A percentile compares a stretch with the other conserved stretches of the same genome.
Conservation (phyloP, 495 filamentous ascomycete genomes). For the Daldinia caldariorum region DNA sequence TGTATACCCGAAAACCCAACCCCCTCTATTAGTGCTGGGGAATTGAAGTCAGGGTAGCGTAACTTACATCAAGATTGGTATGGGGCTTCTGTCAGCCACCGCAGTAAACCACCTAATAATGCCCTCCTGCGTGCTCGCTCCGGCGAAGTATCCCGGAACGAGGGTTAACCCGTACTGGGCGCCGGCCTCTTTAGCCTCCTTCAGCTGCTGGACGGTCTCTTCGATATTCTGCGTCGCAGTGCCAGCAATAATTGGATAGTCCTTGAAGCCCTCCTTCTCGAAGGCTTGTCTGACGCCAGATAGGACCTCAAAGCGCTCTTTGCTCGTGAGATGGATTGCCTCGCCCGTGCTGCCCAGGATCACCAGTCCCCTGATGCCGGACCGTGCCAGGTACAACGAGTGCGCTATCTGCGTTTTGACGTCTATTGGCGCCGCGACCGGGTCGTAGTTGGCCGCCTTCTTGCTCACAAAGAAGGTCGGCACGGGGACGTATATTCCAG, state of each 20-base stretch:
- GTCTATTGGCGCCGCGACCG: constrained; percentile 54
- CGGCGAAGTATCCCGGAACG: constrained; percentile 67
- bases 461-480: constrained; percentile 56
- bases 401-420: constrained; percentile 65
- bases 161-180: constrained; percentile 71
- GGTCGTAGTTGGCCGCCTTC: constrained; percentile 39
- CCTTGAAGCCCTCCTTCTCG: constrained; percentile 63
- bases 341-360: constrained; percentile 76
- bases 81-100: constrained; percentile 63
- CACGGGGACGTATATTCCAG: constrained; percentile 57
- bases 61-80: constrained; percentile 64
- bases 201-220: constrained; percentile 68
- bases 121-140: constrained; percentile 57
- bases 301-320: constrained; percentile 67
- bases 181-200: constrained; percentile 66
- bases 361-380: constrained; percentile 71
- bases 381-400: constrained; percentile 68
- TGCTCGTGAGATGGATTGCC: constrained; percentile 69
- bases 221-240: constrained; percentile 70
- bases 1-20: constrained; percentile 25
- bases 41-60: neutral
- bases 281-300: constrained; percentile 62
- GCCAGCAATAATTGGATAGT: constrained; percentile 75
- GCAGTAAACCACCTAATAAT: constrained; percentile 63
- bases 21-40: neutral